Conservation (phyloP, 192 early-diverging fungal genomes). For the Mortierella antarctica region DNA sequence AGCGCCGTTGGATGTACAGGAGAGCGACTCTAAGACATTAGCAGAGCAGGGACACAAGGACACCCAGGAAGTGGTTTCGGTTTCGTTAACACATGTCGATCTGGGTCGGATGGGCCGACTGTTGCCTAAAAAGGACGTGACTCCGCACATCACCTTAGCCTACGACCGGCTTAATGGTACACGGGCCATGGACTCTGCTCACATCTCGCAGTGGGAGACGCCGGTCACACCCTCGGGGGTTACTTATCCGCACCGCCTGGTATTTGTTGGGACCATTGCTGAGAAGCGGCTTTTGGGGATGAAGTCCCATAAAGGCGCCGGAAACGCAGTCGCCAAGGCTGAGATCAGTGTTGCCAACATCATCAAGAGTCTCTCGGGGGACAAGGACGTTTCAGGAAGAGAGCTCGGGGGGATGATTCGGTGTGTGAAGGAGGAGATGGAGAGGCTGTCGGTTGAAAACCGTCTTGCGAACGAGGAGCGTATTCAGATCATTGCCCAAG, state of each 20-base stretch:
- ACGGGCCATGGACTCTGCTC: conserved; percentile 18
- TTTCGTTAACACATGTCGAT: not conserved
- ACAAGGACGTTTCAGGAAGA: conserved; percentile 14
- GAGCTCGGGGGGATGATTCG: conserved; percentile 19
- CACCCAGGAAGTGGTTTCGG: not conserved
- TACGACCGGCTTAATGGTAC: conserved; percentile 41
- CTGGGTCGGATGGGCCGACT: conserved; percentile 23
- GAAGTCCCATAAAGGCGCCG: conserved; percentile 6
- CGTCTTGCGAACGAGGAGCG: conserved; percentile 18
- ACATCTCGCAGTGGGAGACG: conserved; percentile 21
- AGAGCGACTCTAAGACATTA: not conserved
- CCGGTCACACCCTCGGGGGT: not conserved
- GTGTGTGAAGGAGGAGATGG: conserved; percentile 41
- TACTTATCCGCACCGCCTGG: conserved; percentile 1
- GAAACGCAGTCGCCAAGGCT: not conserved
- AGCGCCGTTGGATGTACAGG: not conserved
- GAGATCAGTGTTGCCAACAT: conserved; percentile 29
- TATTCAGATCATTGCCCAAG: conserved; percentile 36
- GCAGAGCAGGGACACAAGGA: not conserved
- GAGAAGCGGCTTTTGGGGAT: conserved; percentile 35
- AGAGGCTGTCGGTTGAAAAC: conserved; percentile 27
- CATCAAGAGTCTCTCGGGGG: conserved; percentile 17
- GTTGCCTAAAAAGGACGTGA: not conserved
- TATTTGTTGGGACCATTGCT: conserved; percentile 37
- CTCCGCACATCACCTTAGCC: conserved; percentile 34